Conservation (phyloP, 495 filamentous ascomycete species). For the Xylaria scruposa region DNA sequence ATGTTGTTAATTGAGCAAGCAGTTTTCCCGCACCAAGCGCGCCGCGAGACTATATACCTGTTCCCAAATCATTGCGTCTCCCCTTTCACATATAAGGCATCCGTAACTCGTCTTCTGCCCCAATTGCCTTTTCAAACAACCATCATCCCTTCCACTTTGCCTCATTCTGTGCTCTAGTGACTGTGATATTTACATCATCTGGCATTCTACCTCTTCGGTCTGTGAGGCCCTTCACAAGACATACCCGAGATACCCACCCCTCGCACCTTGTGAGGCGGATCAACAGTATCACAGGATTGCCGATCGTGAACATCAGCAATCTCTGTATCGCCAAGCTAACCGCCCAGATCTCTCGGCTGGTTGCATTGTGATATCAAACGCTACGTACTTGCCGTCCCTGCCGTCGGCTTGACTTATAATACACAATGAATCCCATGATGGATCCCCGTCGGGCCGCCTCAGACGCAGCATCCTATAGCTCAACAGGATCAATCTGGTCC, state of each 20-base stretch:
- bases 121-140: background rate
- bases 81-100: conserved; percentile 20
- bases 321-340: background rate
- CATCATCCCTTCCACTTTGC: background rate
- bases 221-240: background rate
- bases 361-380: background rate
- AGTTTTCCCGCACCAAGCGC: conserved; percentile 18
- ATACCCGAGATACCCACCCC: background rate
- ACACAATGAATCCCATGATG: conserved; percentile 20
- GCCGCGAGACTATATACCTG: conserved; percentile 1
- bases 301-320: conserved; percentile 15
- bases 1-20: conserved; percentile 9
- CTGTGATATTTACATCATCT: background rate
- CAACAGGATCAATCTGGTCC: conserved; percentile 38
- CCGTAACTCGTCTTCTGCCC: conserved; percentile 4
- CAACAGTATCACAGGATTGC: conserved; percentile 15
- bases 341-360: background rate
- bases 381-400: background rate
- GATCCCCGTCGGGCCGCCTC: conserved; percentile 27
- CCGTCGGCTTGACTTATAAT: background rate
- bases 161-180: conserved; percentile 5
- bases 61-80: background rate
- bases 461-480: conserved; percentile 36
- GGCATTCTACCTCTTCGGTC: background rate
- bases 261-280: conserved; percentile 8